phyloP scores from a whole-genome alignment of 176 grass and related monocot species.

The Oryza longistaminata region DNA sequence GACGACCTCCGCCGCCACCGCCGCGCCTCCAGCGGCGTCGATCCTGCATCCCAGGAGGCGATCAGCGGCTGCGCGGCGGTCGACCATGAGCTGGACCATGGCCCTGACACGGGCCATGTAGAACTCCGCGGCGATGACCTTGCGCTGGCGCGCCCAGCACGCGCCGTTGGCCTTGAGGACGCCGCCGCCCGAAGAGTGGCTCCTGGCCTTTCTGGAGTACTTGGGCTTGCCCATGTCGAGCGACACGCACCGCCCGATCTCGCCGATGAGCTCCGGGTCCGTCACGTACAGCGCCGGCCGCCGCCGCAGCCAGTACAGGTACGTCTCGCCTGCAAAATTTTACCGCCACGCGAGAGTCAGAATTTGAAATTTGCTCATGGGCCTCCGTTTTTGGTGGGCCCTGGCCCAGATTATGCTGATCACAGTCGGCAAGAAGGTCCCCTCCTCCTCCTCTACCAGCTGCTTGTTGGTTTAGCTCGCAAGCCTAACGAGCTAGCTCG shows the following conservation, averaged over 20 bases:
- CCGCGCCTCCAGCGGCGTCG: too few relatives aligned
- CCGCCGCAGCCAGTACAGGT: slow-evolving; percentile 68
- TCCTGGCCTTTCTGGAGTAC: slow-evolving; percentile 84
- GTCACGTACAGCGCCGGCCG: slow-evolving; percentile 77
- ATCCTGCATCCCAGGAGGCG: slow-evolving; percentile 48
- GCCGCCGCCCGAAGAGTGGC: slow-evolving; percentile 76
- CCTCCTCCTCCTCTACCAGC: too few relatives aligned
- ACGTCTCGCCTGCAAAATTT: slow-evolving; percentile 57
- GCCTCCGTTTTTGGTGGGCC: not conserved
- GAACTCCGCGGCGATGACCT: slow-evolving; percentile 83
- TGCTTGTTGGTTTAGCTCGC: too few relatives aligned
- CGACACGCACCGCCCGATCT: slow-evolving; percentile 79
- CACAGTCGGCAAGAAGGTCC: too few relatives aligned
- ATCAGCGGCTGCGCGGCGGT: slow-evolving; percentile 57
- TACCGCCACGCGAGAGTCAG: not conserved
- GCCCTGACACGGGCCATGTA: slow-evolving; percentile 69
- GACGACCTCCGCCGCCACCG: slow-evolving; percentile 16
- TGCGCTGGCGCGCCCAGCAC: slow-evolving; percentile 71
- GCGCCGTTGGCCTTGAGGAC: slow-evolving; percentile 79
- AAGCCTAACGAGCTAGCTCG: too few relatives aligned
- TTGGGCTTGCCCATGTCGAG: slow-evolving; percentile 81
- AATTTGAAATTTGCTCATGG: not conserved
- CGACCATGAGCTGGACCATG: slow-evolving; percentile 66
- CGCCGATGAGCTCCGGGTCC: slow-evolving; percentile 73
- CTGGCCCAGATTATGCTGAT: too few relatives aligned